Percentiles rank a stretch among this genome's conserved stretches.
phyloP scores from a whole-genome alignment of 164 flowering plant genomes.

The Macadamia integrifolia region DNA sequence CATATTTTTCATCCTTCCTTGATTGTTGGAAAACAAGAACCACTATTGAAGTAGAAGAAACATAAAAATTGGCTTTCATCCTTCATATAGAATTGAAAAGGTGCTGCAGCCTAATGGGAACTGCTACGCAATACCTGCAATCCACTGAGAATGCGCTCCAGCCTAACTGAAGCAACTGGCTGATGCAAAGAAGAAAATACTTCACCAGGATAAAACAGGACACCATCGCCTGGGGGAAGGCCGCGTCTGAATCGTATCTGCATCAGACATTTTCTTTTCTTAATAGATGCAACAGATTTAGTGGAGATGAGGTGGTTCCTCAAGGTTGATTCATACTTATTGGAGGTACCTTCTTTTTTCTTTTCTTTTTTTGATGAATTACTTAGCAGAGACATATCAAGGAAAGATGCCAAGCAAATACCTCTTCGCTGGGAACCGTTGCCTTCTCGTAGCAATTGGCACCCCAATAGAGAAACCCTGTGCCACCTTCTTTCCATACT shows the following conservation, averaged over 20 bases:
- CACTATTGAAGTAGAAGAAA: not conserved
- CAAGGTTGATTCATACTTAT: not conserved
- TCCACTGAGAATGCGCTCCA: constrained; percentile 89
- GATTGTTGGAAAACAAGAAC: not conserved
- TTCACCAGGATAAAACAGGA: constrained; percentile 89
- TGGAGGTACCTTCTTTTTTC: not conserved
- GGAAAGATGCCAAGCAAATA: constrained; percentile 16
- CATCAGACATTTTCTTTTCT: not conserved
- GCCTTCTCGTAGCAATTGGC: constrained; percentile 98
- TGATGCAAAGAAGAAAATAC: constrained; percentile 70
- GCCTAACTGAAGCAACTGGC: constrained; percentile 84
- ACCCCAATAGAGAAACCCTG: constrained; percentile 94
- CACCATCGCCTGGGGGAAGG: constrained; percentile 98
- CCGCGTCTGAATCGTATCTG: constrained; percentile 94
- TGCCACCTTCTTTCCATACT: constrained; percentile 97
- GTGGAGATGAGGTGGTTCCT: not conserved
- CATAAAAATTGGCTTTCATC: no score
- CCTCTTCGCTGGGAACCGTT: constrained; percentile 90
- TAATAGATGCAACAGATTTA: no score
- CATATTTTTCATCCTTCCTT: no score
- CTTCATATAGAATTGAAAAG: not conserved
- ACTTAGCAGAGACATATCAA: no score
- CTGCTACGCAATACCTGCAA: constrained; percentile 55
- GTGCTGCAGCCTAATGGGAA: not conserved
- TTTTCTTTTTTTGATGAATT: not conserved